A percentile compares a stretch with the other conserved stretches of the same genome.
phyloP scores from a whole-genome alignment of 805 yeast species.

The Schwanniomyces pseudopolymorphus region DNA sequence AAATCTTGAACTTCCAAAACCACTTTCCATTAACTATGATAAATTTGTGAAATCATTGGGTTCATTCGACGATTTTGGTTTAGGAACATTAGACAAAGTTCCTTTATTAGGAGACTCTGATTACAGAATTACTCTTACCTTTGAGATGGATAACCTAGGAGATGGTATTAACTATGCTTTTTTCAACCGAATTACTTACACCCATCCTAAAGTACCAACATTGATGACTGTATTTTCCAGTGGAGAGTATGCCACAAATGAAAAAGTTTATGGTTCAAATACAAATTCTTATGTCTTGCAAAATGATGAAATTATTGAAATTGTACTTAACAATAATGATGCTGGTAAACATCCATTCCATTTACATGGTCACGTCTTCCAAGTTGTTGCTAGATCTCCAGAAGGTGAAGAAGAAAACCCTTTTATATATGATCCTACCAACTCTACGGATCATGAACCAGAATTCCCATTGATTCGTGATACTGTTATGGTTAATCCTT shows the following conservation, averaged over 20 bases:
- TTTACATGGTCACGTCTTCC: conserved; percentile 92
- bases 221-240: conserved; percentile 76
- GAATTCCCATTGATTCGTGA: conserved; percentile 85
- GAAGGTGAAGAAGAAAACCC: conserved; percentile 53
- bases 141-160: conserved; percentile 78
- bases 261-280: conserved; percentile 70
- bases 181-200: conserved; percentile 83
- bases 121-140: conserved; percentile 64
- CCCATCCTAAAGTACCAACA: conserved; percentile 82
- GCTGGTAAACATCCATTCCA: conserved; percentile 98
- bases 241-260: conserved; percentile 56
- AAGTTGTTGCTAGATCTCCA: conserved; percentile 70
- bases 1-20: conserved; percentile 41
- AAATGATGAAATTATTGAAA: conserved; percentile 68
- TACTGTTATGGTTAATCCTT: conserved; percentile 72
- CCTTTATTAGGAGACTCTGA: conserved; percentile 67
- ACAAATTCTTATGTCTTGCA: conserved; percentile 73
- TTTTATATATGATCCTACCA: conserved; percentile 45
- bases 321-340: conserved; percentile 82
- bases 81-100: conserved; percentile 26
- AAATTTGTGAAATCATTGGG: conserved; percentile 44
- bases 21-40: conserved; percentile 19
- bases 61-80: conserved; percentile 42
- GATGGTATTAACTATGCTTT: conserved; percentile 95
- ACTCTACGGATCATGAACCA: conserved; percentile 47